These are phyloP conservation scores for Bryopsis sp. DNA, from an alignment of 139 green algal species.

Conservation along the genomic window DNA sequence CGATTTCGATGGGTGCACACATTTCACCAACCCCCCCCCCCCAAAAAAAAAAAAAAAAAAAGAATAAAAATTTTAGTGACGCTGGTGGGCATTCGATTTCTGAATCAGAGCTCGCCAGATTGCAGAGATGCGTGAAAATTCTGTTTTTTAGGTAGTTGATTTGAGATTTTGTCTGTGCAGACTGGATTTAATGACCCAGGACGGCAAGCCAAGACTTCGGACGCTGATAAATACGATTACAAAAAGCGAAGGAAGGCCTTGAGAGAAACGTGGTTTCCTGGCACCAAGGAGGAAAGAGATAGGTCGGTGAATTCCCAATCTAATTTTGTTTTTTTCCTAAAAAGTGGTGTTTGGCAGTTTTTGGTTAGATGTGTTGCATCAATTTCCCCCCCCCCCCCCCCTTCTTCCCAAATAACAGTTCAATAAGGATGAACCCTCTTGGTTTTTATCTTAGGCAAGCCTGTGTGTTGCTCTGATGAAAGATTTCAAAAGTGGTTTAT, in stretches of 20 bases:
- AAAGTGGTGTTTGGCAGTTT: not conserved
- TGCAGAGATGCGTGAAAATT: too few relatives aligned
- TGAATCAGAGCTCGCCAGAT: too few relatives aligned
- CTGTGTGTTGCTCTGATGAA: too few relatives aligned
- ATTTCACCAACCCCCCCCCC: too few relatives aligned
- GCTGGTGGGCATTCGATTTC: too few relatives aligned
- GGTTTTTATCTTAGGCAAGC: too few relatives aligned
- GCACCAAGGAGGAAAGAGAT: conserved; percentile 1
- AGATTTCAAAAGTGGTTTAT: too few relatives aligned
- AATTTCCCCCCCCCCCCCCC: not conserved
- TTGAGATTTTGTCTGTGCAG: too few relatives aligned
- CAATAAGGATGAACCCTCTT: not conserved
- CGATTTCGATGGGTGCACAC: too few relatives aligned
- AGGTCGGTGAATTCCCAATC: not conserved
- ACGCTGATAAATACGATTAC: conserved; percentile 40
- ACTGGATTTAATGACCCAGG: conserved; percentile 18
- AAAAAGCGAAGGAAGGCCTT: conserved; percentile 28
- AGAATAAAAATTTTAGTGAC: too few relatives aligned
- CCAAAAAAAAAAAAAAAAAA: too few relatives aligned
- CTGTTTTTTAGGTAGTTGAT: too few relatives aligned
- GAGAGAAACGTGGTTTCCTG: conserved; percentile 47
- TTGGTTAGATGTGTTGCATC: not conserved
- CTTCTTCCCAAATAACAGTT: not conserved
- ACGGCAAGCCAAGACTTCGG: not conserved
- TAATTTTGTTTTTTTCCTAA: not conserved